phyloP scores from a whole-genome alignment of 805 yeast species.

The Yarrowia sp. region DNA sequence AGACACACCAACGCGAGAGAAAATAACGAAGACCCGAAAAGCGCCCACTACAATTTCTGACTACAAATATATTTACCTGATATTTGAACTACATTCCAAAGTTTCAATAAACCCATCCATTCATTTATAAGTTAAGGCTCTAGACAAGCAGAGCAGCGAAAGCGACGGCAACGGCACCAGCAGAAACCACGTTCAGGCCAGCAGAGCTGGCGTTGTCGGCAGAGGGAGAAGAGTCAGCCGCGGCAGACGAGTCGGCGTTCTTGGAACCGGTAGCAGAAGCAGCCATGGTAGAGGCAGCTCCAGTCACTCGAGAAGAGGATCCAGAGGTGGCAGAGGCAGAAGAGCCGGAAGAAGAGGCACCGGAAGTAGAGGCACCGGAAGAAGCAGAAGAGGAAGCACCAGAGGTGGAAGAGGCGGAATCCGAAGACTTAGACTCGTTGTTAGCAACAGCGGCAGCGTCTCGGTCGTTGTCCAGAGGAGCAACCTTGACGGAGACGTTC shows the following conservation, averaged over 20 bases:
- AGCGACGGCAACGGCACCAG: not conserved
- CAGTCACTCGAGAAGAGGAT: not conserved
- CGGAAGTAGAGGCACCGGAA: not conserved
- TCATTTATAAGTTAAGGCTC: not conserved
- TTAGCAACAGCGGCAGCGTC: not conserved
- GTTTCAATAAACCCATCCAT: not conserved
- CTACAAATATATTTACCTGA: too few species aligned
- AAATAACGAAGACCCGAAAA: too few species aligned
- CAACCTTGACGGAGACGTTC: not conserved
- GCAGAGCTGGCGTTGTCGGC: conserved; percentile 1
- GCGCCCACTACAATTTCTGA: too few species aligned
- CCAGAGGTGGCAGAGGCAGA: not conserved
- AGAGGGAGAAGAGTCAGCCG: not conserved
- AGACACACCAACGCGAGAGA: too few species aligned
- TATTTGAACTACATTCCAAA: too few species aligned
- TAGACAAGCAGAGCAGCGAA: conserved; percentile 16
- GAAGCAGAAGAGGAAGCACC: not conserved
- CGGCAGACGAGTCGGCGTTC: not conserved
- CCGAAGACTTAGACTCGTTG: not conserved
- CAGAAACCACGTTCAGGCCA: not conserved
- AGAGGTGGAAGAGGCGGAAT: not conserved
- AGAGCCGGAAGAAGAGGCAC: not conserved
- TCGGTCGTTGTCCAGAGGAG: not conserved
- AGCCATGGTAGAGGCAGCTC: not conserved
- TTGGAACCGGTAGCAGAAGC: not conserved